Conservation (phyloP, 177 flowering plant genomes). For the Vitis hybrid region DNA sequence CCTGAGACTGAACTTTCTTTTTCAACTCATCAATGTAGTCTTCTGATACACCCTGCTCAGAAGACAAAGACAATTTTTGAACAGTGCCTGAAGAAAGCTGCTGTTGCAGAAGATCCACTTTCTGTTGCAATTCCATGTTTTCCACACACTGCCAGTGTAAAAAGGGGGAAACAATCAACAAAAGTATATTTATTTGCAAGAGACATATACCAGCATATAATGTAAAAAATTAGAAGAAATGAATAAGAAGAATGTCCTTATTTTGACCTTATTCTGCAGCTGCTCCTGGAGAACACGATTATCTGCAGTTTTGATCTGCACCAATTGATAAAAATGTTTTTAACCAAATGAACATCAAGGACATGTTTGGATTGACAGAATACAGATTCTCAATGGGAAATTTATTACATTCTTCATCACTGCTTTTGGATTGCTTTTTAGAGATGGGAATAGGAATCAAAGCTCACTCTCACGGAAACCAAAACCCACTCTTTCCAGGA, state of each 20-base stretch:
- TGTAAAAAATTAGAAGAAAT: background rate
- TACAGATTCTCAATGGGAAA: too few relatives aligned
- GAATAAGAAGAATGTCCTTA: background rate
- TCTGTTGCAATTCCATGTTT: slow-evolving; percentile 71
- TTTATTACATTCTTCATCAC: too few relatives aligned
- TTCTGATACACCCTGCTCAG: slow-evolving; percentile 44
- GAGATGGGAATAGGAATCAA: too few relatives aligned
- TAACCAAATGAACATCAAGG: background rate
- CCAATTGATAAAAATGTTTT: slow-evolving; percentile 10
- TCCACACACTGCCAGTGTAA: slow-evolving; percentile 58
- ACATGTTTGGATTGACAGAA: background rate
- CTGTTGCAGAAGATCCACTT: slow-evolving; percentile 62
- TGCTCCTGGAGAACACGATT: slow-evolving; percentile 94
- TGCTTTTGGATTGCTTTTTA: too few relatives aligned
- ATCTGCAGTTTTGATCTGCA: slow-evolving; percentile 95
- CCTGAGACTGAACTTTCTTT: slow-evolving; percentile 80
- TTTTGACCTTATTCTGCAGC: slow-evolving; percentile 76
- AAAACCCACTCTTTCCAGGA: too few relatives aligned
- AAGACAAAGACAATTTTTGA: slow-evolving; percentile 34
- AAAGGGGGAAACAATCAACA: background rate
- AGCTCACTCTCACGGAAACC: too few relatives aligned
- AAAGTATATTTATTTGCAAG: background rate
- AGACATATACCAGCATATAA: background rate
- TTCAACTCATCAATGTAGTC: slow-evolving; percentile 66
- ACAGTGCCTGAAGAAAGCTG: slow-evolving; percentile 46